A percentile compares a stretch with the other conserved stretches of the same genome.
Evolutionary conservation across 805 yeast genomes (phyloP).

Genomic region (Yarrowia deformans): DNA sequence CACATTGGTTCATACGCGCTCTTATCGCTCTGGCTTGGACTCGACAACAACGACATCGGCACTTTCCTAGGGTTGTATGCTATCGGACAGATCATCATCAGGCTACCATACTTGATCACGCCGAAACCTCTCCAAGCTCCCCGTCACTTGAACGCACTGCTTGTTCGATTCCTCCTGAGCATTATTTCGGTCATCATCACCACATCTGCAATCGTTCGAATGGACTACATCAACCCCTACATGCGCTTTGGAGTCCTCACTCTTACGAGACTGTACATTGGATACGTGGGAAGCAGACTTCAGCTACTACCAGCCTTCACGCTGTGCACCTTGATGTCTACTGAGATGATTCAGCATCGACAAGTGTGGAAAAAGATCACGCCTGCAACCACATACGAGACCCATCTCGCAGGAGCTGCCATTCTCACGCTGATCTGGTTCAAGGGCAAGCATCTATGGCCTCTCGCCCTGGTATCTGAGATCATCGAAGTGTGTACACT

Average conservation of each 20-base stretch:
- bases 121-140: slow-evolving; percentile 12
- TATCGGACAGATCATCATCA: slow-evolving; percentile 21
- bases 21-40: slow-evolving; percentile 10
- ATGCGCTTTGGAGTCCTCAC: slow-evolving; percentile 14
- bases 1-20: slow-evolving; percentile 27
- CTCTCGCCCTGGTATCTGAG: slow-evolving; percentile 7
- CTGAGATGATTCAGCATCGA: slow-evolving; percentile 23
- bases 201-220: slow-evolving; percentile 20
- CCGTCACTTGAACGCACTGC: slow-evolving; percentile 1
- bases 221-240: slow-evolving; percentile 16
- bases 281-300: slow-evolving; percentile 15
- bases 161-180: neutral
- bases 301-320: slow-evolving; percentile 20
- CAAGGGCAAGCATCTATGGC: slow-evolving; percentile 23
- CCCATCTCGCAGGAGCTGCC: slow-evolving; percentile 18
- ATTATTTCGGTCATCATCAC: slow-evolving; percentile 10
- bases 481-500: slow-evolving; percentile 27
- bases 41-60: neutral
- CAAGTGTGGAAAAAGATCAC: slow-evolving; percentile 16
- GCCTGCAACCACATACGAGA: slow-evolving; percentile 23
- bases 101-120: slow-evolving; percentile 10
- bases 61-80: neutral
- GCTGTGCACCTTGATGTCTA: slow-evolving; percentile 7
- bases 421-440: slow-evolving; percentile 21
- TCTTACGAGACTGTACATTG: slow-evolving; percentile 13